Evolutionary conservation across 75 land plant genomes (phyloP), one percentile per base, ranked within the genome.

Genomic region (Cupressus sempervirens): DNA sequence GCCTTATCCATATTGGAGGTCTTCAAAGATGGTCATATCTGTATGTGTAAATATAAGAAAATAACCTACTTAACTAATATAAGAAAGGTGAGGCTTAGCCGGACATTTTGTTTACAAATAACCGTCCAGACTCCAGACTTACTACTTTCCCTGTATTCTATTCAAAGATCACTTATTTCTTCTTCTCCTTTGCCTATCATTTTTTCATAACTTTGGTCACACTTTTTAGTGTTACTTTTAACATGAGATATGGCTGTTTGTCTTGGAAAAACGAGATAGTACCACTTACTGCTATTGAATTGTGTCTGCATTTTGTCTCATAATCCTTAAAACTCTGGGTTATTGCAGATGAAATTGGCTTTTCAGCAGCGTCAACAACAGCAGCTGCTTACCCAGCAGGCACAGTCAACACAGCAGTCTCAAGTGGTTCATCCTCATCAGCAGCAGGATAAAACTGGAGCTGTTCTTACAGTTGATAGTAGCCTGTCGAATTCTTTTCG

Each of bases 401-500:
- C 85, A 32, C 87, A 91, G 32, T 90, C 92, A 84, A 89, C 89
- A 83, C 95, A 91, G 85, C 95, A 92, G 81, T 86, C 94, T 52
- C 91, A 89, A 68, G 89, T 83, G 70, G 87, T 90, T 62, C 89
- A 89, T 80, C 91, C 87, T 74, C 81, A 88, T 68, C 94, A 92
- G 72, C 97, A 93, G 83, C 98, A 94, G 84, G 96, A 92, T 58
- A 93, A 91, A 86, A 85, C 88, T 23, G 93, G 84, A 43, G 80
- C 88, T 62, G 81, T 89, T 86, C 85, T 89, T 43, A 86, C 90
- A 20, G 84, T 93, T 45, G 98, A 95, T 88, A 94, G 96, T 36
- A 88, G 88, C 86, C 87, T 94, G 82, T 88, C 96, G 40, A 95
- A 93, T 80, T 94, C 94, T 16, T 97, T 90, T 82, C 91, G 98